A percentile compares a stretch with the other conserved stretches of the same genome.
Evolutionary conservation across 495 filamentous ascomycete genomes (phyloP).

Genomic region (Penicillium subrubescens): DNA sequence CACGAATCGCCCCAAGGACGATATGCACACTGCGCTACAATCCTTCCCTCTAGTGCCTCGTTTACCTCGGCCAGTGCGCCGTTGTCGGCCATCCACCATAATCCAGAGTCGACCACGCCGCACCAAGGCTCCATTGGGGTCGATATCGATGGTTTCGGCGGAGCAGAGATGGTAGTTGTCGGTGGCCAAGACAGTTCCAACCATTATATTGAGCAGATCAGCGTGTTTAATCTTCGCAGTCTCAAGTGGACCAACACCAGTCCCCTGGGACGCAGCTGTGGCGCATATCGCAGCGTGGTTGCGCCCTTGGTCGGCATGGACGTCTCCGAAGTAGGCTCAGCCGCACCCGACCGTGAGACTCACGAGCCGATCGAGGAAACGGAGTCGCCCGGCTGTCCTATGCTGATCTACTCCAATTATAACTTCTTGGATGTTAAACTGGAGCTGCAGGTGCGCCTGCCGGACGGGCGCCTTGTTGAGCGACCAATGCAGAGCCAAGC

Average conservation of each 20-base stretch:
- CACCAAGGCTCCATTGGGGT: constrained; percentile 87
- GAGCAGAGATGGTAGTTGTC: constrained; percentile 96
- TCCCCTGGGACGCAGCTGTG: constrained; percentile 83
- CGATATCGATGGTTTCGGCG: constrained; percentile 84
- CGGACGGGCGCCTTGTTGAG: constrained; percentile 83
- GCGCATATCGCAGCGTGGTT: constrained; percentile 94
- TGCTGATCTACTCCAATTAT: constrained; percentile 99
- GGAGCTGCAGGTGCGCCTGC: constrained; percentile 82
- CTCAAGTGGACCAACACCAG: constrained; percentile 92
- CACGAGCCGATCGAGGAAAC: constrained; percentile 41
- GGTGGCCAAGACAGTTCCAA: constrained; percentile 97
- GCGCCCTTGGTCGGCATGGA: constrained; percentile 73
- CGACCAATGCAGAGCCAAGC: constrained; percentile 85
- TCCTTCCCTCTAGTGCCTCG: constrained; percentile 81
- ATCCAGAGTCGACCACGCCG: constrained; percentile 74
- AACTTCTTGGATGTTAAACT: constrained; percentile 97
- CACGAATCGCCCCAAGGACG: constrained; percentile 86
- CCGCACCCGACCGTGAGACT: constrained; percentile 39
- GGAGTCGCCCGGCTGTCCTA: constrained; percentile 67
- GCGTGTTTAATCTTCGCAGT: constrained; percentile 95
- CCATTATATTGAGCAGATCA: constrained; percentile 97
- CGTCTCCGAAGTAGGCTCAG: constrained; percentile 70
- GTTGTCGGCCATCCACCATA: constrained; percentile 83
- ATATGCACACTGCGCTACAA: constrained; percentile 95
- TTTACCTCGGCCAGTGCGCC: constrained; percentile 84